Conservation (phyloP, 2,329 filamentous ascomycete species). For the Pseudogymnoascus sp. region DNA sequence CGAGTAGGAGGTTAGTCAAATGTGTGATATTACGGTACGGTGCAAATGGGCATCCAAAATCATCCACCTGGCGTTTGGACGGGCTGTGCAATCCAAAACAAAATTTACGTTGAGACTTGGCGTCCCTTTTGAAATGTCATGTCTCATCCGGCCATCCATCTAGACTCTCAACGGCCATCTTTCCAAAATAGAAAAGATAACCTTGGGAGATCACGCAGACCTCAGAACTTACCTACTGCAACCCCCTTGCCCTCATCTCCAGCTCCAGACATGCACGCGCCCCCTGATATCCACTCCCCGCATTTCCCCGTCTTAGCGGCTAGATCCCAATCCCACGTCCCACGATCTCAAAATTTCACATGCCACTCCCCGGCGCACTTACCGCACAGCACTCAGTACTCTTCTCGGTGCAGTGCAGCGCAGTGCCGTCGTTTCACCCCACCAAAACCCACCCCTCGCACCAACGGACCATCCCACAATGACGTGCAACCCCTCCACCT, state of each 20-base stretch:
- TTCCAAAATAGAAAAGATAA: background rate
- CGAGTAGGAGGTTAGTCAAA: background rate
- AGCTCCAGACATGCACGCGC: background rate
- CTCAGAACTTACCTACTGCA: background rate
- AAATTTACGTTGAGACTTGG: slow-evolving; percentile 4
- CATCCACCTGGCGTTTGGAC: background rate
- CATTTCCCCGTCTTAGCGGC: background rate
- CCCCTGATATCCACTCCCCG: background rate
- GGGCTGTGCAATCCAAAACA: slow-evolving; percentile 3
- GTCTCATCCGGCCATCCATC: background rate
- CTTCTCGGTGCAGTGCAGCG: background rate
- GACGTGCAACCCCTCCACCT: background rate
- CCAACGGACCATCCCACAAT: background rate
- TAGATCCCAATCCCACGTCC: background rate
- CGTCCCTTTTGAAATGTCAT: background rate
- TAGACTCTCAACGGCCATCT: background rate
- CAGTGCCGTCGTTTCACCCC: slow-evolving; percentile 1
- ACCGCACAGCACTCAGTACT: background rate
- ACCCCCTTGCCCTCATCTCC: background rate
- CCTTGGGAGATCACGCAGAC: background rate
- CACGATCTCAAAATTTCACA: background rate
- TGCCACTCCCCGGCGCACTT: background rate
- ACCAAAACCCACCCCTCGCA: background rate
- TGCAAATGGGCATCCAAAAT: background rate
- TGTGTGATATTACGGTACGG: background rate